These are phyloP conservation scores for Paecilomyces sp. DNA, from an alignment of 2,329 filamentous ascomycete genomes.

Conservation along the genomic window DNA sequence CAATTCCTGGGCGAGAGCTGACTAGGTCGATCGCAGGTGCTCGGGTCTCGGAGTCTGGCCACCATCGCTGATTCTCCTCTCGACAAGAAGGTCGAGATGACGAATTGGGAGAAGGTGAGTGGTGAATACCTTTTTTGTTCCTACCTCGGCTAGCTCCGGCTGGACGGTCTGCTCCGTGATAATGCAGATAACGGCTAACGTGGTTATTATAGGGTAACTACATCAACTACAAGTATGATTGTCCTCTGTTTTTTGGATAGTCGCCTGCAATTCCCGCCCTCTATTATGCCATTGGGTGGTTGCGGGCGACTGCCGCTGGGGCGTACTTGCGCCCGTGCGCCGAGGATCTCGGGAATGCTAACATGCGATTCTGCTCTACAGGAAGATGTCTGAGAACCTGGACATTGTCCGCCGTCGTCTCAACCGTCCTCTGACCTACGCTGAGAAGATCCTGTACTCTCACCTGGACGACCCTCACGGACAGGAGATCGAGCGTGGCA, in stretches of 20 bases:
- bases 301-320: neutral
- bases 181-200: slow-evolving; percentile 17
- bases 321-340: neutral
- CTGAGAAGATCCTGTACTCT: slow-evolving; percentile 98
- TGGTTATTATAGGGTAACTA: slow-evolving; percentile 59
- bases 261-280: neutral
- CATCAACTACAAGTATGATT: slow-evolving; percentile 77
- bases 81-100: slow-evolving; percentile 95
- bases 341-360: slow-evolving; percentile 7
- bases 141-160: slow-evolving; percentile 16
- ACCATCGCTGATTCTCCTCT: slow-evolving; percentile 80
- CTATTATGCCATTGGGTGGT: neutral
- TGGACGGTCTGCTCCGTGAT: slow-evolving; percentile 3
- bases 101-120: slow-evolving; percentile 77
- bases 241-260: neutral
- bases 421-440: slow-evolving; percentile 87
- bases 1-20: slow-evolving; percentile 10
- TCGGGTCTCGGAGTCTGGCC: slow-evolving; percentile 64
- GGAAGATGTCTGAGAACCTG: slow-evolving; percentile 98
- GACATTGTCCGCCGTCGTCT: slow-evolving; percentile 80
- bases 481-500: slow-evolving; percentile 93
- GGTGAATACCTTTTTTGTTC: slow-evolving; percentile 5
- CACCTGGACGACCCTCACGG: slow-evolving; percentile 94
- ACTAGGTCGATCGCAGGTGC: slow-evolving; percentile 47
- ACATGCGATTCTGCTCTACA: slow-evolving; percentile 31